Base-by-base conservation (phyloP, 2,329 filamentous ascomycete species). In the Magnaporthales sp. region DNA sequence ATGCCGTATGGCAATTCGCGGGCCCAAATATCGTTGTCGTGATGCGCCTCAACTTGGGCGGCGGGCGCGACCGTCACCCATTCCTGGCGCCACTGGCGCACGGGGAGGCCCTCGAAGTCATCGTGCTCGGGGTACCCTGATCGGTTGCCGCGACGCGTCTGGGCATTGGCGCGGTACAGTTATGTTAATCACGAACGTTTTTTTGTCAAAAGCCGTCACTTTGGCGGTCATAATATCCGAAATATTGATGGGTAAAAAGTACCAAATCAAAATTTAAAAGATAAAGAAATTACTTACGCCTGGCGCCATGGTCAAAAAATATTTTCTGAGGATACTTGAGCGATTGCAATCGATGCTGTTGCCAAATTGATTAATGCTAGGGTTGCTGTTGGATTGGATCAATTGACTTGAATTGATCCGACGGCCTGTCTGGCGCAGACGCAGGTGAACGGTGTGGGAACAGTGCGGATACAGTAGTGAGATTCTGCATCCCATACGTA, bases 81-180 rank as follows among this genome's bases (percentile, higher is more conserved):
- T 67, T 90, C 87, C 70, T 91, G 88, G 67, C 91, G 88, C 90
- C 93, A 98, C 84, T 96, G 92, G 73, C 93, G 90, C 67, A 97
- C 90, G 19, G 94, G 94, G 11, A 97, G 84, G 68, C 93, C 84
- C 77, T 88, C 85, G 67, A 87, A 87, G 69, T 87, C 85, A 72
- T 88, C 85, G 71, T 86, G 85, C 70, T 88, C 85, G 54, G 82
- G 80, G 69, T 84, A 86, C 65, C 80, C 83, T 69, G 81, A 78
- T 67, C 85, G 81, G 69, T 83, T 83, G 69, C 84, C 84, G 69
- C 85, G 83, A 74, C 85, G 80, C 66, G 85, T 87, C 78, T 86
- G 75, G 60, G 70, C 63, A 29, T 67, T 70, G 19, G 68, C 69
- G 24, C 71, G 64, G 51, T 70, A 71, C 71, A 70, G 24, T 2